Evolutionary conservation across 345 rosid genomes (phyloP).

Genomic region (Dovyalis caffra): DNA sequence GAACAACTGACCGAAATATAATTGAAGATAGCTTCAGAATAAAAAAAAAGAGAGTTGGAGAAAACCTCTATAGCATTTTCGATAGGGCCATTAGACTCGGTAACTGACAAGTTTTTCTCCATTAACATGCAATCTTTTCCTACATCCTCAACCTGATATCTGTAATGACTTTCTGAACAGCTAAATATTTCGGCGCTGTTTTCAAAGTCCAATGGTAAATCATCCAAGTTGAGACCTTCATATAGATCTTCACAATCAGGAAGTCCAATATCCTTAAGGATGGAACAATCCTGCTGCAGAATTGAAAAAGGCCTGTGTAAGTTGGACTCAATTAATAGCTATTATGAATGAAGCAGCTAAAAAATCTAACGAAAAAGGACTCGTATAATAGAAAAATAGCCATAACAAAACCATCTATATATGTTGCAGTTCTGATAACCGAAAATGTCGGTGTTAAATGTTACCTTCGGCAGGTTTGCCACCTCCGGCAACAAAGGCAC

Average conservation of each 20-base stretch:
- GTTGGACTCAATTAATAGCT: too few species aligned
- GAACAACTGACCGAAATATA: neutral
- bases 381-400: neutral
- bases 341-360: neutral
- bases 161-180: slow-evolving; percentile 34
- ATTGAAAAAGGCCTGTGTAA: neutral
- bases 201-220: slow-evolving; percentile 47
- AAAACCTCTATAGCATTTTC: slow-evolving; percentile 53
- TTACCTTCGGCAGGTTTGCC: slow-evolving; percentile 39
- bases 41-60: slow-evolving; percentile 3
- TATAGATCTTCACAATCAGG: slow-evolving; percentile 55
- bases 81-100: slow-evolving; percentile 41
- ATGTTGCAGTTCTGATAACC: too few species aligned
- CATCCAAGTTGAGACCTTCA: slow-evolving; percentile 49
- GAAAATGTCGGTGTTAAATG: neutral
- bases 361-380: neutral
- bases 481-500: slow-evolving; percentile 33
- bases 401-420: too few species aligned
- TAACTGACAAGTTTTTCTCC: slow-evolving; percentile 45
- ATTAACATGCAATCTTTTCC: slow-evolving; percentile 33
- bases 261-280: slow-evolving; percentile 40
- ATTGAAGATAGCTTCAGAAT: neutral
- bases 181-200: slow-evolving; percentile 50
- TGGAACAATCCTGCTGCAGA: slow-evolving; percentile 33
- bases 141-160: slow-evolving; percentile 36